These are phyloP conservation scores for Epichloe elymi DNA, from an alignment of 2,329 filamentous ascomycete genomes.

Conservation along the genomic window DNA sequence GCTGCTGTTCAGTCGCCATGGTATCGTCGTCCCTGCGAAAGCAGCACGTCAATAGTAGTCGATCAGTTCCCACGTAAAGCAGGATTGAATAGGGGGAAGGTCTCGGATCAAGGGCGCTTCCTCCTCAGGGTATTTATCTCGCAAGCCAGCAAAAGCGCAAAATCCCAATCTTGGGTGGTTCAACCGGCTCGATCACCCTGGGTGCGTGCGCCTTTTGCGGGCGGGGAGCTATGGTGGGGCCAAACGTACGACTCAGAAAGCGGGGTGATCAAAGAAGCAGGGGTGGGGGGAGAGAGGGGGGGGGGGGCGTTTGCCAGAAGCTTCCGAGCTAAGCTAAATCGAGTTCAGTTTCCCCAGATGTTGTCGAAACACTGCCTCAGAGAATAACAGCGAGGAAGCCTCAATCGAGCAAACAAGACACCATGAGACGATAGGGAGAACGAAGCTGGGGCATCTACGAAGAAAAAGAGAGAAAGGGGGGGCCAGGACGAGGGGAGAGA, in stretches of 20 bases:
- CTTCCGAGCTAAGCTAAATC: not conserved
- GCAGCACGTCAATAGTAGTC: not conserved
- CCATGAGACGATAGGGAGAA: no score
- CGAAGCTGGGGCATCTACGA: no score
- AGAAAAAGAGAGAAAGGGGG: not conserved
- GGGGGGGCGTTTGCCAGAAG: not conserved
- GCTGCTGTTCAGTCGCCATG: conserved; percentile 23
- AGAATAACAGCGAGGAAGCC: no score
- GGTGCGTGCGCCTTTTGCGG: not conserved
- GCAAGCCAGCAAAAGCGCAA: not conserved
- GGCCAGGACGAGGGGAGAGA: not conserved
- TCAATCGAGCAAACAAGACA: no score
- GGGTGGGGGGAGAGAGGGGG: not conserved
- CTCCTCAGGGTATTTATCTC: not conserved
- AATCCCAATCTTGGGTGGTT: no score
- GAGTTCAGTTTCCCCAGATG: not conserved
- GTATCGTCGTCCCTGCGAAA: conserved; percentile 1
- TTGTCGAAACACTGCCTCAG: no score
- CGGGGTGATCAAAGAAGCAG: not conserved
- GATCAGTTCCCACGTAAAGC: no score
- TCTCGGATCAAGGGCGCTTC: not conserved
- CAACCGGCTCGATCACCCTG: no score
- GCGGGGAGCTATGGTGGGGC: conserved; percentile 5
- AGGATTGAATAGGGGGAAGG: no score
- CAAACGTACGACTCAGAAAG: not conserved